Evolutionary conservation across 768 basidiomycete genomes (phyloP).

Genomic region (Sarcomyxa edulis): DNA sequence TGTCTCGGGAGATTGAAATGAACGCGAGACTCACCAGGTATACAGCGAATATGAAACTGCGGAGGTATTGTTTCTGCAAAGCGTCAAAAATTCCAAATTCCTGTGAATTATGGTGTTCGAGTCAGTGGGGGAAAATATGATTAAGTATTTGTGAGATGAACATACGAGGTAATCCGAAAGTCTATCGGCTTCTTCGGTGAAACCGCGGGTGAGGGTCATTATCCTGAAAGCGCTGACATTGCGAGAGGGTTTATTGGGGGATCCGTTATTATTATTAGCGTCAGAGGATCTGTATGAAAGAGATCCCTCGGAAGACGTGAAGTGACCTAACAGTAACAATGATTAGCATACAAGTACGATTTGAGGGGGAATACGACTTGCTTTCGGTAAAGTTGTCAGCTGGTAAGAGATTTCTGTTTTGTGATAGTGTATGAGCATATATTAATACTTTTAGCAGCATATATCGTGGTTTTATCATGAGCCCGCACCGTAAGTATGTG

Average conservation of each 20-base stretch:
- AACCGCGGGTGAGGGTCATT: conserved; percentile 67
- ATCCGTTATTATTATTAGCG: conserved; percentile 32
- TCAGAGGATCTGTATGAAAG: conserved; percentile 23
- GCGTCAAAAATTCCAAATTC: conserved; percentile 88
- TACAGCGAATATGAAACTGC: conserved; percentile 80
- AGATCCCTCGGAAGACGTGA: conserved; percentile 43
- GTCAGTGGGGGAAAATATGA: conserved; percentile 6
- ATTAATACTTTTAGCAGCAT: too few species aligned
- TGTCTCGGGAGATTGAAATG: background rate
- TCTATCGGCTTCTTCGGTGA: conserved; percentile 78
- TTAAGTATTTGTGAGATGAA: conserved; percentile 14
- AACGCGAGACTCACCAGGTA: conserved; percentile 54
- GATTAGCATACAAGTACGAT: too few species aligned
- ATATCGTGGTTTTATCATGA: too few species aligned
- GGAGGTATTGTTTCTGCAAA: conserved; percentile 76
- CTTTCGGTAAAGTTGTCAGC: conserved; percentile 76
- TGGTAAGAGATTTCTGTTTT: conserved; percentile 62
- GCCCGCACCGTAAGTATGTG: conserved; percentile 59
- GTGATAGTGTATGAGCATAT: conserved; percentile 9
- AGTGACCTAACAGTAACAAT: conserved; percentile 44
- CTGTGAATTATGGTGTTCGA: conserved; percentile 27
- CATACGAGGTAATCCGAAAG: conserved; percentile 76
- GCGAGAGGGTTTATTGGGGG: conserved; percentile 22
- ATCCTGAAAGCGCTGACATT: conserved; percentile 65
- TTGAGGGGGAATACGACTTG: conserved; percentile 17